These are phyloP conservation scores for Aureobasidium mangrovei DNA, from an alignment of 2,329 filamentous ascomycete genomes.

Conservation along the genomic window DNA sequence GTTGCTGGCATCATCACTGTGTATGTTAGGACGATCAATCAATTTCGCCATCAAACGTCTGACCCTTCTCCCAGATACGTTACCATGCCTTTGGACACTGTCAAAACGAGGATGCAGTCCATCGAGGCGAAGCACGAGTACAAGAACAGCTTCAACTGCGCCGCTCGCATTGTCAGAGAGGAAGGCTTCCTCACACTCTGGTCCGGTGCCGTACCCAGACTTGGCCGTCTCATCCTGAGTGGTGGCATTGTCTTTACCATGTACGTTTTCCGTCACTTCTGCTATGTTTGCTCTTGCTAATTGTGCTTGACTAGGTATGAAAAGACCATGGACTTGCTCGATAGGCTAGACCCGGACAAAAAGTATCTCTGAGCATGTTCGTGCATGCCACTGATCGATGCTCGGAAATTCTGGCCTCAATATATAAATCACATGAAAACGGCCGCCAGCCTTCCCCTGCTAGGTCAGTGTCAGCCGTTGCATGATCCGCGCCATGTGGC, in stretches of 20 bases:
- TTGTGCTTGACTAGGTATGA: slow-evolving; percentile 55
- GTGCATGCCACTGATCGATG: background rate
- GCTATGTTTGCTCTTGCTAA: slow-evolving; percentile 17
- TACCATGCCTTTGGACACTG: slow-evolving; percentile 71
- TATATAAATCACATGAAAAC: background rate
- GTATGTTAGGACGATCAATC: slow-evolving; percentile 39
- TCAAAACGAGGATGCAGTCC: slow-evolving; percentile 97
- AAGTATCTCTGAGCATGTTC: slow-evolving; percentile 53
- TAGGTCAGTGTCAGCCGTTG: background rate
- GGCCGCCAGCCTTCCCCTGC: background rate
- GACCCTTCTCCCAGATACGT: slow-evolving; percentile 24
- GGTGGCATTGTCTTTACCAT: slow-evolving; percentile 98
- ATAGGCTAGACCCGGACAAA: slow-evolving; percentile 69
- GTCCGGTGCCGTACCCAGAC: slow-evolving; percentile 80
- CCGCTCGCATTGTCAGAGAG: slow-evolving; percentile 71
- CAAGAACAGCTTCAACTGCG: slow-evolving; percentile 81
- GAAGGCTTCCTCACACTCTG: slow-evolving; percentile 88
- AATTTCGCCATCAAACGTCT: background rate
- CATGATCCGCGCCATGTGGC: background rate
- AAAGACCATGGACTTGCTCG: slow-evolving; percentile 86
- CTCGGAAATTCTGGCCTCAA: background rate
- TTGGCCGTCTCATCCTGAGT: slow-evolving; percentile 78
- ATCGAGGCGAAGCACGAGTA: slow-evolving; percentile 74
- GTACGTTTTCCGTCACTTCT: slow-evolving; percentile 34
- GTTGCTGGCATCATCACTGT: slow-evolving; percentile 87